These are phyloP conservation scores for Pythium brachiatum DNA, from an alignment of 352 stramenopile genomes.

Conservation along the genomic window DNA sequence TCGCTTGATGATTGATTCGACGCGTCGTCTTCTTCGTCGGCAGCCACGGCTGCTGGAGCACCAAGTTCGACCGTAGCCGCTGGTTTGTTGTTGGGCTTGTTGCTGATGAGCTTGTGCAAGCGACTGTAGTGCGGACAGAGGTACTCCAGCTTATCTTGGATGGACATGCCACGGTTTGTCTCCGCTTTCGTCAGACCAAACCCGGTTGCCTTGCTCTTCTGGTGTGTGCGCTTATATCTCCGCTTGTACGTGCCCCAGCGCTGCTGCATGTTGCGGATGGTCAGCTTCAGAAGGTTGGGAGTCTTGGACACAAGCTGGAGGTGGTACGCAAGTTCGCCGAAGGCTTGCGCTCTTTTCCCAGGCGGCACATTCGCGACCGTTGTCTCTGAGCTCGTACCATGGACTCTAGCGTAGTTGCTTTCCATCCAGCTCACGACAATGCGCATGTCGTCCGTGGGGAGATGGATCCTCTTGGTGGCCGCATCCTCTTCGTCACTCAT, in stretches of 20 bases:
- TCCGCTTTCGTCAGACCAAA: background rate
- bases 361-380: background rate
- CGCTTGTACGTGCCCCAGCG: background rate
- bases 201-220: background rate
- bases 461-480: background rate
- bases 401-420: background rate
- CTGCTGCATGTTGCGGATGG: slow-evolving; percentile 1
- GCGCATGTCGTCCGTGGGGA: background rate
- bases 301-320: background rate
- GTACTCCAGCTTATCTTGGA: background rate
- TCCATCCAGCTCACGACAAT: background rate
- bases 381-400: background rate
- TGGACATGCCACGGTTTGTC: background rate
- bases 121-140: background rate
- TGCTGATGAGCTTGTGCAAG: background rate
- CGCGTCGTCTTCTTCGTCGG: too few relatives aligned
- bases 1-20: too few relatives aligned
- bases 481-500: too few relatives aligned
- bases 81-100: background rate
- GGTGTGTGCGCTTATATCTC: background rate
- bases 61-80: background rate
- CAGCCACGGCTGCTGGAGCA: too few relatives aligned
- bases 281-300: background rate
- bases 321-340: background rate
- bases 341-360: background rate